phyloP scores from a whole-genome alignment of 2,329 filamentous ascomycete genomes.

The Bretziella fagacearum region DNA sequence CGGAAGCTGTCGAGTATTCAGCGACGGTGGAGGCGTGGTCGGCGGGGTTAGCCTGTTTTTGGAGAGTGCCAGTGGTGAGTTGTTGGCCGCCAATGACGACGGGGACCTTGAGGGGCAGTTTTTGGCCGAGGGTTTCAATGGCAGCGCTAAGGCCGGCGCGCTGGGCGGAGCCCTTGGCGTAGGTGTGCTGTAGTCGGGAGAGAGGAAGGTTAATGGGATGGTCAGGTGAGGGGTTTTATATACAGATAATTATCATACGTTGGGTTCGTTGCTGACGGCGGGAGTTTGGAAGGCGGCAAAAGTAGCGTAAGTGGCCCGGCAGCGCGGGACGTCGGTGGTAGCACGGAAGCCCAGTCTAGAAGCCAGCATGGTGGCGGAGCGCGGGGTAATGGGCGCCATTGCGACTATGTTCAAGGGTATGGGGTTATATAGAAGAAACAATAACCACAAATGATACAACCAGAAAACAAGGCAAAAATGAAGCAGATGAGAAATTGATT shows the following conservation, averaged over 20 bases:
- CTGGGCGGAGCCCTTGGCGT: conserved; percentile 66
- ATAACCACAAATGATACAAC: not conserved
- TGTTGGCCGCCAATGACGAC: conserved; percentile 58
- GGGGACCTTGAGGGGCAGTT: conserved; percentile 59
- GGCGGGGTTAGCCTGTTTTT: conserved; percentile 66
- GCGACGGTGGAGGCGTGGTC: conserved; percentile 63
- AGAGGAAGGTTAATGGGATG: not conserved
- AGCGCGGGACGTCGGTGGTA: not conserved
- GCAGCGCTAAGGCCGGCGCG: conserved; percentile 60
- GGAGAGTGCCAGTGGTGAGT: conserved; percentile 49
- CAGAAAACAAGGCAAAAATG: not conserved
- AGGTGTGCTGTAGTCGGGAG: conserved; percentile 52
- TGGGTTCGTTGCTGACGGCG: conserved; percentile 81
- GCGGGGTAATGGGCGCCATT: conserved; percentile 11
- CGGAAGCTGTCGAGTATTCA: conserved; percentile 66
- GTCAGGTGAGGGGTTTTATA: not conserved
- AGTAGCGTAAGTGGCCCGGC: conserved; percentile 27
- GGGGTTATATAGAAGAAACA: not conserved
- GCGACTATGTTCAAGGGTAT: not conserved
- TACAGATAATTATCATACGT: conserved; percentile 55
- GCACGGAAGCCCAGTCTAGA: conserved; percentile 9
- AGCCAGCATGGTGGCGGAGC: conserved; percentile 9
- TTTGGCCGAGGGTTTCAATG: conserved; percentile 50
- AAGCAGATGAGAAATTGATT: not conserved
- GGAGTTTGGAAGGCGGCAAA: conserved; percentile 80